Evolutionary conservation across 306 rosid genomes (phyloP).

Genomic region (Dicorynia guianensis): DNA sequence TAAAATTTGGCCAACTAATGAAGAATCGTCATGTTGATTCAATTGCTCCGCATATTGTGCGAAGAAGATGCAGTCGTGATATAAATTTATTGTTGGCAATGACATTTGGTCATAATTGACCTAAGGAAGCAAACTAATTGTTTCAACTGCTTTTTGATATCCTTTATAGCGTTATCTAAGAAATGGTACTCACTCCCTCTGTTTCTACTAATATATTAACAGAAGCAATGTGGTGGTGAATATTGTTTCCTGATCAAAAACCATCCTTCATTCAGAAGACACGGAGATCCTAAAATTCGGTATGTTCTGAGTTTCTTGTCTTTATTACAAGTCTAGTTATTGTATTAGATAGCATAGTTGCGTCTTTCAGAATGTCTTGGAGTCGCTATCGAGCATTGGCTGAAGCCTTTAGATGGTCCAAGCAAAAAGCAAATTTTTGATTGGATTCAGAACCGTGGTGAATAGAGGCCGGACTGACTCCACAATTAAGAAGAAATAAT

Average conservation of each 20-base stretch:
- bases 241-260: conserved; percentile 74
- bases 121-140: neutral
- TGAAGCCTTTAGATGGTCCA: neutral
- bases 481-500: neutral
- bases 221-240: conserved; percentile 74
- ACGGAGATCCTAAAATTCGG: conserved; percentile 68
- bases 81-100: neutral
- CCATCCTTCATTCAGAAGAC: conserved; percentile 55
- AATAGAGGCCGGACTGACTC: no score
- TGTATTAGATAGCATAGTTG: no score
- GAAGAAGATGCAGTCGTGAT: neutral
- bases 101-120: neutral
- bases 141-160: neutral
- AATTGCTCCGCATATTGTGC: neutral
- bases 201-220: conserved; percentile 2
- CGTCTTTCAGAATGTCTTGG: neutral
- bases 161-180: neutral
- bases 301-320: conserved; percentile 43
- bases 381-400: neutral
- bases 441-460: no score
- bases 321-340: neutral
- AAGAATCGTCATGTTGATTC: neutral
- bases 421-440: no score
- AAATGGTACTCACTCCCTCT: neutral
- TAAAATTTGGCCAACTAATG: neutral